These are phyloP conservation scores for Sicyos edulis DNA, from an alignment of 306 rosid species.

Conservation along the genomic window DNA sequence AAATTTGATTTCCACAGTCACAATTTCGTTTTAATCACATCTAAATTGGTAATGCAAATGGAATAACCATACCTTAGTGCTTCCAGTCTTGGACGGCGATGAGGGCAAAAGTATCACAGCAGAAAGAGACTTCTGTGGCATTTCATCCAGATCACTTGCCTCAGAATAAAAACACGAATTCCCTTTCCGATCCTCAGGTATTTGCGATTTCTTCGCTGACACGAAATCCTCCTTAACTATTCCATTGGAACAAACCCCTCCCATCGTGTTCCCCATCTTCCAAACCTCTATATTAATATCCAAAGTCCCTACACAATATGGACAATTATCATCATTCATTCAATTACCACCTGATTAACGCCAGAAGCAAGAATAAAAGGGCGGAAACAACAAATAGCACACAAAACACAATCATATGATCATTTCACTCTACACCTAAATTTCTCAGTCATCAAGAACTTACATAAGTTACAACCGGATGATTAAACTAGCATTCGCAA, in stretches of 20 bases:
- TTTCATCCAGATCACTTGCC: conserved; percentile 21
- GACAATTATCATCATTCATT: neutral
- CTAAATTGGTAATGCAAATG: neutral
- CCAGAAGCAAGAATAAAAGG: neutral
- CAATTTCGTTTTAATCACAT: conserved; percentile 5
- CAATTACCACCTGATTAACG: neutral
- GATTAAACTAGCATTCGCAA: neutral
- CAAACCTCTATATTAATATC: neutral
- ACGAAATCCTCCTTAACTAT: conserved; percentile 32
- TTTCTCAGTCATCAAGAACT: neutral
- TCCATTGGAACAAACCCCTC: conserved; percentile 10
- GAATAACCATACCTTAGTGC: conserved; percentile 26
- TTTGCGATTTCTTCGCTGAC: conserved; percentile 43
- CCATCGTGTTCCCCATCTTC: conserved; percentile 21
- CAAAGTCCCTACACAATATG: conserved; percentile 8
- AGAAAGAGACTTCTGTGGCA: neutral
- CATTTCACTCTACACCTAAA: conserved; percentile 5
- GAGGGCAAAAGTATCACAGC: too few species aligned
- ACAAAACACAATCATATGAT: neutral
- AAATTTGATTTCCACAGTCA: neutral
- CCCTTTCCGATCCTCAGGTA: conserved; percentile 6
- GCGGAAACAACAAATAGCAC: neutral
- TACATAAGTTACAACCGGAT: neutral
- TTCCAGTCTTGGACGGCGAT: conserved; percentile 21
- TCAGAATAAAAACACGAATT: neutral